Base-by-base conservation (phyloP, 1,139 yeast species). In the Protomyces macrosporus region DNA sequence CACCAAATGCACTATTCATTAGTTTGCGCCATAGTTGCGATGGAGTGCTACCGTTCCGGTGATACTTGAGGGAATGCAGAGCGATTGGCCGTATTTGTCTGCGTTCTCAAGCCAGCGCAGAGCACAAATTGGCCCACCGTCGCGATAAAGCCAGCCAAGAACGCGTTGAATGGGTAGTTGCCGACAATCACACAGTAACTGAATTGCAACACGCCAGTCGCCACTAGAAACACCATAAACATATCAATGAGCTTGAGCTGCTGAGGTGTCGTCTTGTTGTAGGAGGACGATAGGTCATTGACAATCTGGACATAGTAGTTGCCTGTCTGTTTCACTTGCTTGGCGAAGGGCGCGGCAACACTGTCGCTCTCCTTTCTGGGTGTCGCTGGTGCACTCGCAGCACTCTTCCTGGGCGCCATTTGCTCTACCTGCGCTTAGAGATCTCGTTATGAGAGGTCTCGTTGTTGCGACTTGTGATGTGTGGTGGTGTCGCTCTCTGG, bases 61-160 rank as follows among this genome's bases (percentile, higher is more conserved):
- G 85, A 77, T 54, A 89, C 83, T 3, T 78, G 75, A 6, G 76
- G 74, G 74, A 86, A 85, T 59, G 79, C 76, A 14, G 72, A 69
- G 45, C 71, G 69, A 68, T 79, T 81, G 34, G 72, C 74, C 7
- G 75, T 72, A 51, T 79, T 77, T 45, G 81, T 79, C 74, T 91
- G 97, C 72, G 91, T 81, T 71, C 98, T 81, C 72, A 93, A 80
- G 68, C 87, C 64, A 6, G 68, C 72, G 14, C 95, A 83, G 68
- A 93, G 81, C 45, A 93, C 98, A 74, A 95, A 93, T 75, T 95
- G 98, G 14, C 96, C 98, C 65, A 93, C 97, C 66, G 98, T 89
- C 48, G 90, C 80, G 66, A 88, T 83, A 73, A 93, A 93, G 0
- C 98, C 98, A 35, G 96, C 95, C 67, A 93, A 80, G 73, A 93